These are phyloP conservation scores for Epichloe typhina DNA, from an alignment of 2,329 filamentous ascomycete species.

Conservation along the genomic window DNA sequence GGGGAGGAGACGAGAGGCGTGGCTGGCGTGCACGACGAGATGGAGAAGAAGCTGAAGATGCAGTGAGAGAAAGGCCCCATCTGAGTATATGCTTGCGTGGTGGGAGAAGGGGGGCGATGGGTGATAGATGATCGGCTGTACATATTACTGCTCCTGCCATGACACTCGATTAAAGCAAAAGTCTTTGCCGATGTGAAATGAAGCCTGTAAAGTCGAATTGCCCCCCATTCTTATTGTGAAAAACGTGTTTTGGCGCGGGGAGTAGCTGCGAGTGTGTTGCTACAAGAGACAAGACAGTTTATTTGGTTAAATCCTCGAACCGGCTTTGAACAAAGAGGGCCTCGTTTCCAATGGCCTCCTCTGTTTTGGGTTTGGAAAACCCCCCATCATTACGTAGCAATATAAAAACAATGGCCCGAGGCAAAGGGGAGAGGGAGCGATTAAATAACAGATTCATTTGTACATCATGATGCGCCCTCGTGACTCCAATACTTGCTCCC, in stretches of 20 bases:
- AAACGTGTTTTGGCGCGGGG: no score
- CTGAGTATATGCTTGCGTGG: background rate
- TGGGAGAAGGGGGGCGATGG: no score
- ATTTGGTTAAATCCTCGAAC: constrained; percentile 14
- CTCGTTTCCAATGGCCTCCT: constrained; percentile 1
- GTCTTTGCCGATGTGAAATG: no score
- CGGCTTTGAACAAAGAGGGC: constrained; percentile 9
- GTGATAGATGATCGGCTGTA: no score
- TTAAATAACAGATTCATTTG: constrained; percentile 9
- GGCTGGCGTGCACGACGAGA: constrained; percentile 75
- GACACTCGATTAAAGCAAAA: no score
- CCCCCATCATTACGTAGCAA: background rate
- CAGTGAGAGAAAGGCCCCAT: constrained; percentile 9
- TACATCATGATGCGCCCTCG: constrained; percentile 14
- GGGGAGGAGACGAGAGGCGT: constrained; percentile 61
- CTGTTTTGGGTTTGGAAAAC: background rate
- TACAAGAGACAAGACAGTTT: background rate
- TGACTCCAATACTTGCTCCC: constrained; percentile 11
- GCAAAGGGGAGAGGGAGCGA: constrained; percentile 8
- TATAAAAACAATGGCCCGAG: constrained; percentile 1
- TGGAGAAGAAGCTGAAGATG: constrained; percentile 86
- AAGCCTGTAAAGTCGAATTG: no score
- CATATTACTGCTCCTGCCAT: no score
- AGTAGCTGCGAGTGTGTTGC: no score
- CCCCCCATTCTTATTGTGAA: no score